These are phyloP conservation scores for Sclerotinia glacialis DNA, from an alignment of 2,329 filamentous ascomycete genomes.

Conservation along the genomic window DNA sequence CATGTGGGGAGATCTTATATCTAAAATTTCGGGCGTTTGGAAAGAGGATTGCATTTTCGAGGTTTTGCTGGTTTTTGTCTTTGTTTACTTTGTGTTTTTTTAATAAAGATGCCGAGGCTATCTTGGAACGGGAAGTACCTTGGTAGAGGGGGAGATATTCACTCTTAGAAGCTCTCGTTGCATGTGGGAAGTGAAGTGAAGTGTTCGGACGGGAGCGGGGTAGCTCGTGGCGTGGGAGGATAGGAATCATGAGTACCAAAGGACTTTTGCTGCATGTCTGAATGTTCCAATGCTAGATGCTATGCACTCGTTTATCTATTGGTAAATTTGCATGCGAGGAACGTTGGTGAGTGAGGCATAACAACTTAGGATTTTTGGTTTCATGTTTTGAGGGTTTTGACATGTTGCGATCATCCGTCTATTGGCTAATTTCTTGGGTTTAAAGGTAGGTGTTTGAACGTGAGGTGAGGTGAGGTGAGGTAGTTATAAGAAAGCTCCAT, in stretches of 20 bases:
- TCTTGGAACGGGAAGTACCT: background rate
- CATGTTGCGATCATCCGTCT: background rate
- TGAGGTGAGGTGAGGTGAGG: background rate
- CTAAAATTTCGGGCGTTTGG: background rate
- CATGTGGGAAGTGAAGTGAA: background rate
- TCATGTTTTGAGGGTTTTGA: background rate
- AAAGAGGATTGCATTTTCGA: background rate
- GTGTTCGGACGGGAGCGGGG: background rate
- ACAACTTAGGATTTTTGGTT: background rate
- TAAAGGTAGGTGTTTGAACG: background rate
- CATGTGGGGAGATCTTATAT: background rate
- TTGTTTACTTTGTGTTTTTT: background rate
- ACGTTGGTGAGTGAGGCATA: background rate
- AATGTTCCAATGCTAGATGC: background rate
- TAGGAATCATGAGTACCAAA: background rate
- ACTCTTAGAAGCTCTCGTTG: background rate
- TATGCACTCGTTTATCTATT: background rate
- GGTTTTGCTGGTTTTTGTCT: background rate
- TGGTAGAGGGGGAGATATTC: background rate
- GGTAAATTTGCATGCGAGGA: background rate
- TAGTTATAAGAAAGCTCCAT: background rate
- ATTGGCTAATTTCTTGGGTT: background rate
- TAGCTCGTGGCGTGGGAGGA: background rate
- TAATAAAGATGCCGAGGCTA: background rate
- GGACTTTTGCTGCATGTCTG: background rate